phyloP scores from a whole-genome alignment of 2,329 filamentous ascomycete species.

The Lachnellula subtilissima region DNA sequence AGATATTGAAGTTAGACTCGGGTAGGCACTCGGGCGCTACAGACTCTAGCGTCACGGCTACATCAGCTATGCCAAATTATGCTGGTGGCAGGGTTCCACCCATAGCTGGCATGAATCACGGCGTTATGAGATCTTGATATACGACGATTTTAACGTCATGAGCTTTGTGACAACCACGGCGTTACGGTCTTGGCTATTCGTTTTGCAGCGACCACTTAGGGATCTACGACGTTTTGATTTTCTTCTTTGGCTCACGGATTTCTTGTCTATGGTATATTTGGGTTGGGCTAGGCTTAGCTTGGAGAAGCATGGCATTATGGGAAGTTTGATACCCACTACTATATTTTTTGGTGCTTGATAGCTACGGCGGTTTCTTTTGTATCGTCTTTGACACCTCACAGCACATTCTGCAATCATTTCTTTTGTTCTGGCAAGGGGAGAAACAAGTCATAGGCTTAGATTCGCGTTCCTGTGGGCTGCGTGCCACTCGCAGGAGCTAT shows the following conservation, averaged over 20 bases:
- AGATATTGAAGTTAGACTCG: constrained; percentile 30
- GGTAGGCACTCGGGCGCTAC: constrained; percentile 13
- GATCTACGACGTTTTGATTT: constrained; percentile 8
- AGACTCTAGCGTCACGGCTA: constrained; percentile 7
- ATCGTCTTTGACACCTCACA: constrained; percentile 15
- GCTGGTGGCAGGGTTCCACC: constrained; percentile 21
- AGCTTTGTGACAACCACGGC: constrained; percentile 11
- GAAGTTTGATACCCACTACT: neutral
- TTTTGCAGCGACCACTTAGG: constrained; percentile 2
- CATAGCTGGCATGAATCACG: constrained; percentile 24
- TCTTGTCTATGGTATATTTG: constrained; percentile 7
- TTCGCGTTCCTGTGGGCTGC: neutral
- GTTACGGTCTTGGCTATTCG: constrained; percentile 8
- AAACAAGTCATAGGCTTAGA: neutral
- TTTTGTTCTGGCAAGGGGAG: constrained; percentile 12
- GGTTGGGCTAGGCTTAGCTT: constrained; percentile 1
- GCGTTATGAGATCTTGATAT: constrained; percentile 25
- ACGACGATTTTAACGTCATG: constrained; percentile 9
- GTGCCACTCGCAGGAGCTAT: neutral
- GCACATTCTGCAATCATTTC: constrained; percentile 28
- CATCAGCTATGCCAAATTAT: constrained; percentile 21
- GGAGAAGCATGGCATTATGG: neutral
- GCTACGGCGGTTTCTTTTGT: constrained; percentile 9
- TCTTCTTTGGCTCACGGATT: constrained; percentile 8
- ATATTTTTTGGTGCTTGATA: neutral